Base-by-base conservation (phyloP, 2,329 filamentous ascomycete genomes). In the Cytospora mali region DNA sequence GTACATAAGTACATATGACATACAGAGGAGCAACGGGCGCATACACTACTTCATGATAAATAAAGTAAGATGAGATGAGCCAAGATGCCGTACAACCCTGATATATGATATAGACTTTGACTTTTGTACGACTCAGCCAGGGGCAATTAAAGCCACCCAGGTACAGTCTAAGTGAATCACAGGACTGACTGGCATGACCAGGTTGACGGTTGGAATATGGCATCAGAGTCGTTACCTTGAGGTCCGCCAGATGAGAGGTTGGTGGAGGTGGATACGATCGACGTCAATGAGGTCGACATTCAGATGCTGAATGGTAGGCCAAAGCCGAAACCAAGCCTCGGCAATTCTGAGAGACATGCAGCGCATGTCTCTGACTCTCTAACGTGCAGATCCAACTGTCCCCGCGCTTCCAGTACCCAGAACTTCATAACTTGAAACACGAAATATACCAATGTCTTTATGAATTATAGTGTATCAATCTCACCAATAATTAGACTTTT, bases 291-390 rank as follows among this genome's bases (percentile, higher is more conserved):
- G 39, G 39, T 42, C 18, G 39, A 21, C 39, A 42, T 42, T 42
- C 14, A 18, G 7, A 21, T 21, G 18, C 16, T 21, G 39, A 42
- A 6, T 60, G 57, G 50, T 50, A 33, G n/a, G 50, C 35, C 14
- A 2, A n/a, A 9, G 21, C 16, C 50, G 29, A 54, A 46, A 58
- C 39, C 35, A 54, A 53, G 39, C 57, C 57, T 53, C 50, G 57
- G 57, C 57, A 60, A 48, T 23, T 60, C 28, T 48, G 50, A 27
- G 9, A 53, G 50, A 50, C 57, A 48, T 13, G 56, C 25, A 27
- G 28, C 21, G n/a, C 18, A 51, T 49, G 31, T 13, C 18, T 16
- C 33, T 46, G 4, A 53, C 18, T 28, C 10, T 23, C 28, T 39
- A 53, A 28, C 25, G 21, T n/a, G 4, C 16, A 7, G 18, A 16